Conservation (phyloP, 2,329 filamentous ascomycete genomes). For the Pseudodiploospora longispora region DNA sequence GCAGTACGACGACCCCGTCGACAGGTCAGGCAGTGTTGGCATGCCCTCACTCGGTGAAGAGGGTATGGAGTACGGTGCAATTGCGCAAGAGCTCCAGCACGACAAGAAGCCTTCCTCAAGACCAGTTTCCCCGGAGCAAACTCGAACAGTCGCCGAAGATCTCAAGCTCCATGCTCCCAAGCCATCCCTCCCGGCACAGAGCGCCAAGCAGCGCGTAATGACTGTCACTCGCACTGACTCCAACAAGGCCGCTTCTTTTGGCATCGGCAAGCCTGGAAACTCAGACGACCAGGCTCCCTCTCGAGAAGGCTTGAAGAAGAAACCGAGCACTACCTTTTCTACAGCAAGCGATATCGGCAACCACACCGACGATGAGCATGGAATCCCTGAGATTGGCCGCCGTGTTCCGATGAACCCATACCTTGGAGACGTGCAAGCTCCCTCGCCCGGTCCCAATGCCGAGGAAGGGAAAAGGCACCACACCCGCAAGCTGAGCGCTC, state of each 20-base stretch:
- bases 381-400: slow-evolving; percentile 85
- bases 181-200: slow-evolving; percentile 72
- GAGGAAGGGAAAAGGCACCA: slow-evolving; percentile 46
- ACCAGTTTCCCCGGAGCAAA: slow-evolving; percentile 54
- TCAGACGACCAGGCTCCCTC: slow-evolving; percentile 40
- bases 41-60: slow-evolving; percentile 85
- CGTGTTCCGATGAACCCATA: slow-evolving; percentile 91
- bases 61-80: slow-evolving; percentile 73
- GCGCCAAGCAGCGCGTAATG: slow-evolving; percentile 75
- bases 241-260: slow-evolving; percentile 74
- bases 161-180: slow-evolving; percentile 83
- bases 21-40: slow-evolving; percentile 67
- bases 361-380: slow-evolving; percentile 65
- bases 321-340: slow-evolving; percentile 52
- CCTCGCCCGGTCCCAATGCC: slow-evolving; percentile 61
- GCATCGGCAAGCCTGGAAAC: slow-evolving; percentile 61
- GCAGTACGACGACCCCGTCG: slow-evolving; percentile 33
- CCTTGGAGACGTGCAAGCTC: slow-evolving; percentile 92
- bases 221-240: slow-evolving; percentile 87
- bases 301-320: slow-evolving; percentile 50
- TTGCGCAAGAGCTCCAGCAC: slow-evolving; percentile 34
- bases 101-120: slow-evolving; percentile 25
- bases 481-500: slow-evolving; percentile 64
- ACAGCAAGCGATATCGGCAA: slow-evolving; percentile 40
- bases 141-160: slow-evolving; percentile 69